A percentile compares a stretch with the other conserved stretches of the same genome.
phyloP scores from a whole-genome alignment of 208 protist genomes.

The Leishmania turanica region DNA sequence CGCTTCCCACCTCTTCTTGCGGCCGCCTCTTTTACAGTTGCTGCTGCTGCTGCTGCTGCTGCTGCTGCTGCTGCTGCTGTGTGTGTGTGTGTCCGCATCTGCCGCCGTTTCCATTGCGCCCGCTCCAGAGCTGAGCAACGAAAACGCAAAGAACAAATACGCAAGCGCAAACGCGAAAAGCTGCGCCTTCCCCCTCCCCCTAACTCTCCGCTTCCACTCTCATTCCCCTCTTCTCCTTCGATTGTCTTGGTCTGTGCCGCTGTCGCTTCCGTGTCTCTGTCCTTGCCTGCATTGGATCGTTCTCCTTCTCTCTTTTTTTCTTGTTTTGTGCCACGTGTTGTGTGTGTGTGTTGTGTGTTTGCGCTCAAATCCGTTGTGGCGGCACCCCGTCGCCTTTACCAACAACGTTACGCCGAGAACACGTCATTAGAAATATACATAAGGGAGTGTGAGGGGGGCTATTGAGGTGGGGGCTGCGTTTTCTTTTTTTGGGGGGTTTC shows the following conservation, averaged over 20 bases:
- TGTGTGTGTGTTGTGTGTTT: no score
- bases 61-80: background rate
- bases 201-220: background rate
- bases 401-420: no score
- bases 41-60: background rate
- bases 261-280: background rate
- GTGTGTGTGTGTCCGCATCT: background rate
- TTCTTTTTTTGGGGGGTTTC: no score
- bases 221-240: background rate
- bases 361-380: no score
- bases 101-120: background rate
- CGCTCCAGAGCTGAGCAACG: background rate
- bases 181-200: background rate
- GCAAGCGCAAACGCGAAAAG: no score
- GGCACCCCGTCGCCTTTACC: no score
- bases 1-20: background rate
- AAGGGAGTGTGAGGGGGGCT: no score
- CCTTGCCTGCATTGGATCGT: background rate
- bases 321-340: no score
- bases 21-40: background rate
- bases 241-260: background rate
- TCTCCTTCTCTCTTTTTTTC: background rate
- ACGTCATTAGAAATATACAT: no score
- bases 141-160: background rate
- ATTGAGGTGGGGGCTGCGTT: no score